Conservation (phyloP, 257 asterid species). For the Capsicum pubescens region DNA sequence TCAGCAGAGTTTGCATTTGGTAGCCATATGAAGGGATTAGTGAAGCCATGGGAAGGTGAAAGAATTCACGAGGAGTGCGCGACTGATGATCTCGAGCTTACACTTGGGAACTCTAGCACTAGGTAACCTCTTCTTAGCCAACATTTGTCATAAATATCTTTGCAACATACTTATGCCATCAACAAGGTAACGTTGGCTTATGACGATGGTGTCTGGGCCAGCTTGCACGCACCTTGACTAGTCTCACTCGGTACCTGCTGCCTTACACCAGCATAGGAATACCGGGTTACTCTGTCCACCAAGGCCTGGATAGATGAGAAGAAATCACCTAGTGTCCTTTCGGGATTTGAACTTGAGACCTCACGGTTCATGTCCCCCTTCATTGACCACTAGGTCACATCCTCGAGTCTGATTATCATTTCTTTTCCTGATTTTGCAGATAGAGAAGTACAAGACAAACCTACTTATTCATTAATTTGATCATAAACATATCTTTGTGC, state of each 20-base stretch:
- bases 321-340: background rate
- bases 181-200: background rate
- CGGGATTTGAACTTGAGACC: background rate
- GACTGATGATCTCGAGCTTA: slow-evolving; percentile 94
- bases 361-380: background rate
- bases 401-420: background rate
- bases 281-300: background rate
- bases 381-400: background rate
- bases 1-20: slow-evolving; percentile 96
- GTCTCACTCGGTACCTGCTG: background rate
- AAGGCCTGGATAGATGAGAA: background rate
- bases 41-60: slow-evolving; percentile 98
- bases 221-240: background rate
- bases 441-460: slow-evolving; percentile 13
- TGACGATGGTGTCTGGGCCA: background rate
- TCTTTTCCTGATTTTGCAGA: background rate
- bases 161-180: background rate
- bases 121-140: slow-evolving; percentile 48
- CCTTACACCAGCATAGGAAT: background rate
- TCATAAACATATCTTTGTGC: background rate
- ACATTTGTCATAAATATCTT: background rate
- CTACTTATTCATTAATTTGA: slow-evolving; percentile 1
- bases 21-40: slow-evolving; percentile 64
- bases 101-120: slow-evolving; percentile 85
- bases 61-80: slow-evolving; percentile 92